A percentile compares a stretch with the other conserved stretches of the same genome.
Conservation (phyloP, 1,284 basidiomycete species). For the Cystobasidium sp. region DNA sequence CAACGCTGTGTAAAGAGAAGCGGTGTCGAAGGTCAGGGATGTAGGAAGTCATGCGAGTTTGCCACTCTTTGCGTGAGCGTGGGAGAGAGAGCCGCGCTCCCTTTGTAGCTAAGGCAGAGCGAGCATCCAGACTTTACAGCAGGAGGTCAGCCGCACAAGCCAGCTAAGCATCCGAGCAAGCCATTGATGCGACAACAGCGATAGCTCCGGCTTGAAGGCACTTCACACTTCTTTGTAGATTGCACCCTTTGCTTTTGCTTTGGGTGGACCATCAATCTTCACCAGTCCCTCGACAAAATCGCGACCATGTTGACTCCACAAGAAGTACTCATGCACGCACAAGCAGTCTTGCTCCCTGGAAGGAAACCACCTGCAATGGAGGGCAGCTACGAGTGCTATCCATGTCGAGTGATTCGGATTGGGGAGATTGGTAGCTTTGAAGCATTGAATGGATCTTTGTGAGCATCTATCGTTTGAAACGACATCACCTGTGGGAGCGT, state of each 20-base stretch:
- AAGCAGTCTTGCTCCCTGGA: constrained; percentile 21
- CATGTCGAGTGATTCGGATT: constrained; percentile 4
- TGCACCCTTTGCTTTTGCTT: too few relatives aligned
- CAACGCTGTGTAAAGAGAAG: background rate
- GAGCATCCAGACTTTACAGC: background rate
- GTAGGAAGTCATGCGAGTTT: background rate
- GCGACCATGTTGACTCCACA: constrained; percentile 18
- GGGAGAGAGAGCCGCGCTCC: background rate
- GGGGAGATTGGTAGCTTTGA: constrained; percentile 5
- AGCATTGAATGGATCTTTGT: constrained; percentile 12
- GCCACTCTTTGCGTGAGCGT: background rate
- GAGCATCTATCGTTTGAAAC: background rate
- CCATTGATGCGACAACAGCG: background rate
- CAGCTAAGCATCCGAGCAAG: background rate
- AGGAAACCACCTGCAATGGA: constrained; percentile 23
- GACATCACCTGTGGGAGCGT: background rate
- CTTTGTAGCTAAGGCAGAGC: background rate
- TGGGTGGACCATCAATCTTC: too few relatives aligned
- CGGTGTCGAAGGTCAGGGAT: background rate
- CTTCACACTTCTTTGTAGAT: too few relatives aligned
- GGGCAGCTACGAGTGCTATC: constrained; percentile 26
- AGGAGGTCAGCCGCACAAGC: background rate
- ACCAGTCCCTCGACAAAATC: too few relatives aligned
- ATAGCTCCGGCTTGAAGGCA: too few relatives aligned
- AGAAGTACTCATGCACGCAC: constrained; percentile 30